Base-by-base conservation (phyloP, 768 basidiomycete species). In the Leccinum subgranulosum region DNA sequence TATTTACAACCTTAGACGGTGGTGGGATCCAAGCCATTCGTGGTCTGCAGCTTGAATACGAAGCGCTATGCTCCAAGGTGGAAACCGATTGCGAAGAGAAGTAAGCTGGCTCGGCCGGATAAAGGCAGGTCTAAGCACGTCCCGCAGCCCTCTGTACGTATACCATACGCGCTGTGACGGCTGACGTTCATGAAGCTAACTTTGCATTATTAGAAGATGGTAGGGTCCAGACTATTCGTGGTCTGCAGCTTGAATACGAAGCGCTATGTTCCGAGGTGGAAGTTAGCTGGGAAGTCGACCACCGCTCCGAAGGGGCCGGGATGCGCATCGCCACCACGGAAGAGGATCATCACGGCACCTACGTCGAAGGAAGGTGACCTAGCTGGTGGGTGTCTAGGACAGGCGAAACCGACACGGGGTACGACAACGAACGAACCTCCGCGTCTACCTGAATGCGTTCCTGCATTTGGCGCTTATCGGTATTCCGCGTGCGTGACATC, bases 1-100 rank as follows among this genome's bases (percentile, higher is more conserved):
- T 4, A 56, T 25, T 5, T 17, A 4, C 14, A 4, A 9, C 17
- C 4, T 6, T 33, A 57, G 55, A 11, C 11, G 31, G 34, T 27
- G 55, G 25, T 33, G 17, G 39, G 8, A 6, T 15, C 19, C 1
- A 60, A 6, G n/a, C 54, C 58, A 5, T 66, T 66, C 17, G 61
- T 64, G 21, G 61, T 31, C n/a, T n/a, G 28, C 11, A 49, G 49
- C 49, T 15, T 49, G 15, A 17, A 49, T n/a, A 31, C 49, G 27
- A 49, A 29, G n/a, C 47, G 62, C 3, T 47, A 53, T 4, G 46
- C 45, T 11, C 31, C 43, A 1, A 21, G 41, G 9, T 29, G 17
- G 19, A 55, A 31, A 12, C 2, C 50, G 0, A 21, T 39, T 0
- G 3, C 19, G 6, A 19, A 21, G 33, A 36, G 11, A 45, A 21